These are phyloP conservation scores for Herpetospermum pedunculosum DNA, from an alignment of 306 rosid species.

Conservation along the genomic window DNA sequence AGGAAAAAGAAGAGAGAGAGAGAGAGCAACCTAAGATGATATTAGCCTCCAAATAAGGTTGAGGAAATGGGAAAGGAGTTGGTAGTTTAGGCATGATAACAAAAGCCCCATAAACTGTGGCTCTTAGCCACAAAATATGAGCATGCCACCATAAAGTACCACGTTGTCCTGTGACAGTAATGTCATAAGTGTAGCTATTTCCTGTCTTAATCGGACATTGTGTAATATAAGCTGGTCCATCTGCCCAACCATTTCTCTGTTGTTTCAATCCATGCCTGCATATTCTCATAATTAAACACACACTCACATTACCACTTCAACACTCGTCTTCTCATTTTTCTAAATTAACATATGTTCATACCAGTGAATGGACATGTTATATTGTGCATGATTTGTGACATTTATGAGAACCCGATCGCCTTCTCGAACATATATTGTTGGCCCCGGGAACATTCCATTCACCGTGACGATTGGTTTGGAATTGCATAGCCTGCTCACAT, in stretches of 20 bases:
- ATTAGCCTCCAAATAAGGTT: conserved; percentile 19
- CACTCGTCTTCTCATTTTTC: neutral
- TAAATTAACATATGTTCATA: neutral
- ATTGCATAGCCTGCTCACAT: conserved; percentile 20
- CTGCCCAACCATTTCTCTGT: conserved; percentile 25
- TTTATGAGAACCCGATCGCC: conserved; percentile 13
- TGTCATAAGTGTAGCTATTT: conserved; percentile 16
- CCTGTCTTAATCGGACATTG: conserved; percentile 26
- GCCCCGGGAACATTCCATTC: conserved; percentile 15
- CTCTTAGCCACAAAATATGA: conserved; percentile 28
- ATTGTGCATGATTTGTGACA: conserved; percentile 19
- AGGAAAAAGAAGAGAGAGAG: neutral
- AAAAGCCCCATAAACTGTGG: conserved; percentile 23
- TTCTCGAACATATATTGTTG: conserved; percentile 16
- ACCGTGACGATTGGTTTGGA: conserved; percentile 18
- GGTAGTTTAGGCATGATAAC: conserved; percentile 21
- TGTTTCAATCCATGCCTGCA: conserved; percentile 28
- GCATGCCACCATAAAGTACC: conserved; percentile 32
- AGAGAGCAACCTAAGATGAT: conserved; percentile 10
- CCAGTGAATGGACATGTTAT: conserved; percentile 20
- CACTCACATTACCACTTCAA: neutral
- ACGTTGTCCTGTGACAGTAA: conserved; percentile 20
- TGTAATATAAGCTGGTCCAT: conserved; percentile 30
- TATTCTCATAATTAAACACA: neutral
- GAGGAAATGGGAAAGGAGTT: conserved; percentile 23